Percentiles rank a stretch among this genome's conserved stretches.
These are phyloP conservation scores for Thelephora ganbajun DNA, from an alignment of 768 basidiomycete species.

Conservation along the genomic window DNA sequence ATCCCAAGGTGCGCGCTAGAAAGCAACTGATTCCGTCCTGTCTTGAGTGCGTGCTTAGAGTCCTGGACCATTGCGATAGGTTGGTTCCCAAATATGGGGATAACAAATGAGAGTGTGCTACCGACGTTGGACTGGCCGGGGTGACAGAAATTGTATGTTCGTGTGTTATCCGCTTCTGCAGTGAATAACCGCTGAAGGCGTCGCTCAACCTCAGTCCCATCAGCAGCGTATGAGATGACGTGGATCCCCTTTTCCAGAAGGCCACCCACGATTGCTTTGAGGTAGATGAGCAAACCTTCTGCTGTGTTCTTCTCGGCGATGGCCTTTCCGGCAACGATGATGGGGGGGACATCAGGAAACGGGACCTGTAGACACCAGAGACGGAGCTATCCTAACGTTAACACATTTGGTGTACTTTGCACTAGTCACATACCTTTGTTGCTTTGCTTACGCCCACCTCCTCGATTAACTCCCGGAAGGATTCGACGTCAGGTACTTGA, in stretches of 20 bases:
- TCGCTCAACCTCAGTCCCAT: constrained; percentile 22
- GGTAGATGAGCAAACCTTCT: constrained; percentile 6
- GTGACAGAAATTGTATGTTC: not conserved
- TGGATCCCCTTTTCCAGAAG: constrained; percentile 12
- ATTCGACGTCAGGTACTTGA: constrained; percentile 11
- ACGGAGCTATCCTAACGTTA: constrained; percentile 17
- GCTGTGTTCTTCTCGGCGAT: constrained; percentile 14
- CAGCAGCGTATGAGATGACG: constrained; percentile 20
- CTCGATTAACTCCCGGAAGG: constrained; percentile 7
- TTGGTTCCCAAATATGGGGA: constrained; percentile 8
- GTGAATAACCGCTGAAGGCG: constrained; percentile 11
- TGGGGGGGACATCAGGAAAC: constrained; percentile 18
- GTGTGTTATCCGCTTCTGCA: not conserved
- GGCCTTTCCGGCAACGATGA: constrained; percentile 21
- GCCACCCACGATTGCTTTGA: constrained; percentile 13
- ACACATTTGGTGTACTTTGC: no score
- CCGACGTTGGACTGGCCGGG: not conserved
- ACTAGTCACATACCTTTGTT: constrained; percentile 11
- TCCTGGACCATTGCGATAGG: constrained; percentile 21
- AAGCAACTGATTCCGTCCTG: constrained; percentile 20
- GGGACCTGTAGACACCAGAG: constrained; percentile 21
- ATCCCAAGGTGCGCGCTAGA: constrained; percentile 17
- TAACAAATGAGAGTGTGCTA: not conserved
- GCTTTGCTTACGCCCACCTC: constrained; percentile 8
- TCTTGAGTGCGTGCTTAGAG: constrained; percentile 23